Evolutionary conservation across 805 yeast species (phyloP), one percentile per base, ranked within the genome.

Genomic region (Ogataea nonfermentans): DNA sequence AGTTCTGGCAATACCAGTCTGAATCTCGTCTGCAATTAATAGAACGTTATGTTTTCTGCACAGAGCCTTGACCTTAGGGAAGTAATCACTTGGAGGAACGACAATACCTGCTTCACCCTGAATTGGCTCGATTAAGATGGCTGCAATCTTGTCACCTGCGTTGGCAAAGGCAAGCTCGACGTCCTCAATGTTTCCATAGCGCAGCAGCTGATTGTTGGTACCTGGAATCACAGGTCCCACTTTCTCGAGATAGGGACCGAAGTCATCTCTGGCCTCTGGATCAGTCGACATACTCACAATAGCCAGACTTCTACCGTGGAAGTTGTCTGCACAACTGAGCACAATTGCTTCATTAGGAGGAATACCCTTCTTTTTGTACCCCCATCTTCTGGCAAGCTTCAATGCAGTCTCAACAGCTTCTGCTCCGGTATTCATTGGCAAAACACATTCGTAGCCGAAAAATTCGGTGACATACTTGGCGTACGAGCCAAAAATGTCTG

Each of bases 21-120:
- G 98, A 61, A 91, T 88, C 72, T 91, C 98, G 63, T 91, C 98
- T 60, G 95, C 88, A 66, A 91, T 90, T 56, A 91, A 76, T 61
- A 91, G 71, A 24, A 87, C 90, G 56, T 91, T 89, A 74, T 90
- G 73, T 65, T 88, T 68, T 55, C 78, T 78, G 70, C 96, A 88
- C 47, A 88, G 71, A 39, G 67, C 79, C 51, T 77, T 76, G 23
- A 90, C 96, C 53, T 72, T 68, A 37, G 79, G 65, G 51, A 91
- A 74, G 69, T 90, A 91, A 55, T 78, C 95, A 35, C 62, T 67
- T 50, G 93, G 93, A 38, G 98, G 97, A 17, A 90, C 96, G 19
- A 90, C 91, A 51, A 91, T 91, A 53, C 98, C 98, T 24, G 98
- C 98, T 65, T 91, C 98, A 63, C 98, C 98, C 65, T 91, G 98